These are phyloP conservation scores for Rhodamnia argentea DNA, from an alignment of 345 rosid genomes.

Conservation along the genomic window DNA sequence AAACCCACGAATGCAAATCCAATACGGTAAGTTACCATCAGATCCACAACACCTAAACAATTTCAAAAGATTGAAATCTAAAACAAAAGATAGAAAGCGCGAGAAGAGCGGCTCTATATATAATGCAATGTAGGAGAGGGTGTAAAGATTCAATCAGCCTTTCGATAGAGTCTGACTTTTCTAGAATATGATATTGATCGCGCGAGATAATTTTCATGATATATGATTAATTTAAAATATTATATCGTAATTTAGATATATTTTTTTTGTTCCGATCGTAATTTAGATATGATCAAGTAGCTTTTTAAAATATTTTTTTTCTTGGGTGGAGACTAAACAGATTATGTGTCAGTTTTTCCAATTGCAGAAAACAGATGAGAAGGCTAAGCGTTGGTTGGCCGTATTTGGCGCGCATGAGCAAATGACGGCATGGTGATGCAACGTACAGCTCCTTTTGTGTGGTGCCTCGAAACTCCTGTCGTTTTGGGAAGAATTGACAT, in stretches of 20 bases:
- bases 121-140: neutral
- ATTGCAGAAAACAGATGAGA: neutral
- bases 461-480: neutral
- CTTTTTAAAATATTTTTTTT: neutral
- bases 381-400: neutral
- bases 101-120: neutral
- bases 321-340: neutral
- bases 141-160: neutral
- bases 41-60: neutral
- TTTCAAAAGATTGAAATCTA: neutral
- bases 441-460: neutral
- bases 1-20: neutral
- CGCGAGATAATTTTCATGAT: no score
- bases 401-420: conserved; percentile 1
- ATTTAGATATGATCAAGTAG: neutral
- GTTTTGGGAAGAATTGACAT: neutral
- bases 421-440: neutral
- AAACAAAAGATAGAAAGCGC: neutral
- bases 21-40: neutral
- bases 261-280: no score
- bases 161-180: neutral
- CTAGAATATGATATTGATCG: neutral
- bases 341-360: neutral
- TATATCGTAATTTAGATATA: neutral
- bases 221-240: neutral